Conservation (phyloP, 169 alveolate species). For the Cryptosporidium sp. region DNA sequence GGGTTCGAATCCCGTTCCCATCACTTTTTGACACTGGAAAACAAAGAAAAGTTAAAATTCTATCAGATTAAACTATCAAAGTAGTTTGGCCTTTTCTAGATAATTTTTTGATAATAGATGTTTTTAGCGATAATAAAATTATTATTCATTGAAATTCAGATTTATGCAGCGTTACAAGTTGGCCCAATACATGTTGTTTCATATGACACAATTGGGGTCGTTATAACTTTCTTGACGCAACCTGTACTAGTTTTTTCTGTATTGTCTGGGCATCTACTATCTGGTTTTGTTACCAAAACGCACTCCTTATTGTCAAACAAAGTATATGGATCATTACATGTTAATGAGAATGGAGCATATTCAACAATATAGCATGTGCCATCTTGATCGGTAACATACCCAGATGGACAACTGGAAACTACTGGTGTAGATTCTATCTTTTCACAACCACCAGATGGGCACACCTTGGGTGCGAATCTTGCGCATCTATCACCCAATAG, state of each 20-base stretch:
- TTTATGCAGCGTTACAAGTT: slow-evolving; percentile 69
- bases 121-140: slow-evolving; percentile 38
- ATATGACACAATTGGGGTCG: slow-evolving; percentile 74
- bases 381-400: slow-evolving; percentile 71
- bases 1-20: slow-evolving; percentile 79
- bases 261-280: slow-evolving; percentile 71
- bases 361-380: slow-evolving; percentile 76
- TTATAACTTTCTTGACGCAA: slow-evolving; percentile 75
- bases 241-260: slow-evolving; percentile 75
- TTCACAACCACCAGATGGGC: slow-evolving; percentile 76
- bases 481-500: slow-evolving; percentile 76
- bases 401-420: slow-evolving; percentile 74
- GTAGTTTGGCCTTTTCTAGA: slow-evolving; percentile 15
- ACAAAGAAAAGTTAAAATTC: not conserved
- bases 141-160: not conserved
- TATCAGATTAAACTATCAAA: not conserved
- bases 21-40: slow-evolving; percentile 40
- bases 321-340: slow-evolving; percentile 70
- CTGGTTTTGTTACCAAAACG: slow-evolving; percentile 72
- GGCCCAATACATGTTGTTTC: slow-evolving; percentile 76
- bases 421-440: slow-evolving; percentile 71
- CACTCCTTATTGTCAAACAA: slow-evolving; percentile 72
- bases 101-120: not conserved
- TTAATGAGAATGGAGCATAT: slow-evolving; percentile 74
- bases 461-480: slow-evolving; percentile 74